phyloP scores from a whole-genome alignment of 1,284 basidiomycete species.

The Psilocybe mexicana region DNA sequence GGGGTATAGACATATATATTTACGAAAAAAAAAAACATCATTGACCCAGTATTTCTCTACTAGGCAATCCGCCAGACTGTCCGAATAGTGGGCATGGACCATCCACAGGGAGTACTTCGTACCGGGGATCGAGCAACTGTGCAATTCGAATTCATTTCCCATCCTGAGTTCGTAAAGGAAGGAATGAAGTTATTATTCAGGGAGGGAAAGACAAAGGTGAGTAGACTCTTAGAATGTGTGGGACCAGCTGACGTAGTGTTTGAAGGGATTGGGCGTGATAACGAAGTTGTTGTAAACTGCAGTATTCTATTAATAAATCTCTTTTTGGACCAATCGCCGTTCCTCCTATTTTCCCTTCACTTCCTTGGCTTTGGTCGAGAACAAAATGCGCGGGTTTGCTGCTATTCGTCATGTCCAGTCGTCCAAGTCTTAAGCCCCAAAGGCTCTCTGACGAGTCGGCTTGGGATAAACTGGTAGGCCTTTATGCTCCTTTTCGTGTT shows the following conservation, averaged over 20 bases:
- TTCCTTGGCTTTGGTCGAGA: not conserved
- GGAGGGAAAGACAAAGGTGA: conserved; percentile 91
- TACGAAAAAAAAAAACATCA: not conserved
- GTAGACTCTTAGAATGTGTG: not conserved
- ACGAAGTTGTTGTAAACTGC: conserved; percentile 37
- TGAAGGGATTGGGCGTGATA: conserved; percentile 45
- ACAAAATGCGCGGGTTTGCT: not conserved
- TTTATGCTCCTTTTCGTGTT: not conserved
- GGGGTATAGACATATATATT: conserved; percentile 52
- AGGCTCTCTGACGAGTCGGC: conserved; percentile 18
- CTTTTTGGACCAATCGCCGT: conserved; percentile 13
- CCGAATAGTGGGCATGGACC: conserved; percentile 84
- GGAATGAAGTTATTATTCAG: conserved; percentile 91
- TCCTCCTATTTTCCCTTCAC: not conserved
- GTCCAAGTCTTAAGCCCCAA: conserved; percentile 11
- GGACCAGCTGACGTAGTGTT: not conserved
- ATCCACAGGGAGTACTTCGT: conserved; percentile 82
- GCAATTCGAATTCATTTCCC: conserved; percentile 87
- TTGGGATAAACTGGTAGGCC: conserved; percentile 23
- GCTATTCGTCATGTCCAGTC: conserved; percentile 3
- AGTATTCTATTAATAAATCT: conserved; percentile 1
- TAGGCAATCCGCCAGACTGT: conserved; percentile 90
- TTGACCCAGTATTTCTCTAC: not conserved
- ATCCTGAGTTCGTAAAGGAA: conserved; percentile 88
- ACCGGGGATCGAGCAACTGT: conserved; percentile 92